These are phyloP conservation scores for Fraxinus ornus DNA, from an alignment of 305 asterid species.

Conservation along the genomic window DNA sequence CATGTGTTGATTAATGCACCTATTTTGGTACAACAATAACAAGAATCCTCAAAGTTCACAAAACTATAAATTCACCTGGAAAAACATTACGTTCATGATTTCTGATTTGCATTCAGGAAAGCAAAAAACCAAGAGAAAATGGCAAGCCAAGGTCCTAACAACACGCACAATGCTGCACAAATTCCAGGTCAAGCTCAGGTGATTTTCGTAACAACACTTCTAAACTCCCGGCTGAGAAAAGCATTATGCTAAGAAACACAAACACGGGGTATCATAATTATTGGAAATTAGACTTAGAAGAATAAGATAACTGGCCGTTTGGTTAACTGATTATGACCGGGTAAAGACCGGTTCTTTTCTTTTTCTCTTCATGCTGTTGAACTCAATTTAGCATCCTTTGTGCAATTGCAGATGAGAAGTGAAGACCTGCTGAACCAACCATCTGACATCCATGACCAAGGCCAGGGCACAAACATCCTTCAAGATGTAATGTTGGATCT, in stretches of 20 bases:
- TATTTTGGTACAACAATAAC: conserved; percentile 15
- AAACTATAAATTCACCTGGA: conserved; percentile 30
- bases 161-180: conserved; percentile 25
- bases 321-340: neutral
- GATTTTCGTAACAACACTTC: neutral
- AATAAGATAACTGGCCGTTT: neutral
- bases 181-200: conserved; percentile 65
- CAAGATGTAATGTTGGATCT: conserved; percentile 45
- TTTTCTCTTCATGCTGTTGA: neutral
- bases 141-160: conserved; percentile 50
- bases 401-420: conserved; percentile 47
- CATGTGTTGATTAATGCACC: conserved; percentile 34
- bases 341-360: neutral
- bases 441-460: conserved; percentile 33
- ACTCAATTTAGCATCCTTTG: neutral
- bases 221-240: neutral
- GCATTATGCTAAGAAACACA: neutral
- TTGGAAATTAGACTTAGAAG: neutral
- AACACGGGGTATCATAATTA: neutral
- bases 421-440: conserved; percentile 39
- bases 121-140: conserved; percentile 25
- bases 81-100: neutral
- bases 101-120: neutral
- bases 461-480: conserved; percentile 38
- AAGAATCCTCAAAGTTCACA: neutral